Base-by-base conservation (phyloP, 257 asterid genomes). In the Eucommia ulmoides region DNA sequence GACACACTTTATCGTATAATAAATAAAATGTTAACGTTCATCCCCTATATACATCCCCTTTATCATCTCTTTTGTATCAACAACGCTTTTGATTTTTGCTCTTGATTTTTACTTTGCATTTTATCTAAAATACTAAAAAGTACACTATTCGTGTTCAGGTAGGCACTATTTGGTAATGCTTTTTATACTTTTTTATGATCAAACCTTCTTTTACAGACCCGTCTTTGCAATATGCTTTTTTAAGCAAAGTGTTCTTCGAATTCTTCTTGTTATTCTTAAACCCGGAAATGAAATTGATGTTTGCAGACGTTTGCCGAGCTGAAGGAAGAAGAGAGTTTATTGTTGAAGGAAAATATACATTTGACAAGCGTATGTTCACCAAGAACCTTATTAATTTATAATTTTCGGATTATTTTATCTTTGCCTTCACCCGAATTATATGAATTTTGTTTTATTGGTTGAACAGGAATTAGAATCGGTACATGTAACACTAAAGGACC, bases 281-380 rank as follows among this genome's bases (percentile, higher is more conserved):
- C 11, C 9, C 11, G 11, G 15, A 4, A 18, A 11, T 2, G 2
- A 18, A 35, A 3, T 35, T 35, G 44, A 10, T 10, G 16, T 35
- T 18, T 35, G 22, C 66, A 61, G 73, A 48, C 55, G 22, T 61
- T 64, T 24, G 20, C 61, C 8, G 51, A 60, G 60, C 69, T 68
- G 19, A 61, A 56, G 49, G 75, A 73, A 38, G 72, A 72, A 51
- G 79, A 73, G 49, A 48, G 20, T 50, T 29, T 54, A 17, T 55
- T 72, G 11, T 23, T 60, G 51, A 61, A 64, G 50, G 74, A 72
- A 59, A 60, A 65, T 24, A 49, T 63, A 7, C 52, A 61, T 23
- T 53, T 55, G 12, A 52, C 24, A 38, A 54, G 53, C 61, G 76
- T 65, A 60, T 2, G 48, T 3, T 42, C n/a, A n/a, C n/a, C n/a